phyloP scores from a whole-genome alignment of 176 grass and related monocot species.

The Dendrocalamus sinicus region DNA sequence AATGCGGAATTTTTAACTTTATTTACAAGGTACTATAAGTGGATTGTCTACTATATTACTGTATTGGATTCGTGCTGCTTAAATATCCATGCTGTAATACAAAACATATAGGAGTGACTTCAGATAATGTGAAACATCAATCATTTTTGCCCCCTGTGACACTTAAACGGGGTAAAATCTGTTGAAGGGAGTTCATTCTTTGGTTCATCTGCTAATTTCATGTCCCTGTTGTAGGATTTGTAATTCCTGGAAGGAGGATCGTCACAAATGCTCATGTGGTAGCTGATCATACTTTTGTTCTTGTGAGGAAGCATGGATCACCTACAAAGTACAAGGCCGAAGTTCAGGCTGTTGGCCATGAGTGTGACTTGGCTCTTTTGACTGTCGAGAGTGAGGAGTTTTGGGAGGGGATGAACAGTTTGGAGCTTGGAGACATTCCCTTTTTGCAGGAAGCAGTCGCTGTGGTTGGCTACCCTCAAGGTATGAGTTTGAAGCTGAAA shows the following conservation, averaged over 20 bases:
- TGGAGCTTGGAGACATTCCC: conserved; percentile 92
- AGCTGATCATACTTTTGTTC: conserved; percentile 95
- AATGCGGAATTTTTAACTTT: background rate
- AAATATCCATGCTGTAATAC: background rate
- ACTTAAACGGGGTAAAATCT: background rate
- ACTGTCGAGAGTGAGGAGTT: conserved; percentile 91
- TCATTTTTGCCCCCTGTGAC: background rate
- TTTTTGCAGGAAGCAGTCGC: conserved; percentile 97
- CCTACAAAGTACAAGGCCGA: conserved; percentile 94
- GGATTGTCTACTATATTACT: conserved; percentile 20
- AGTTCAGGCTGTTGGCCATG: conserved; percentile 90
- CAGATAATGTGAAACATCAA: background rate
- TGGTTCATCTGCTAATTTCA: conserved; percentile 29
- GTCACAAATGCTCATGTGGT: conserved; percentile 95
- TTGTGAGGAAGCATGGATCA: conserved; percentile 94
- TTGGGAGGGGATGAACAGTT: conserved; percentile 85
- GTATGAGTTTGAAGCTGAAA: conserved; percentile 46
- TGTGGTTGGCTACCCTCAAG: conserved; percentile 97
- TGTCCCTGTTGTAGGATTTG: conserved; percentile 71
- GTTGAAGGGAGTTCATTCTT: background rate
- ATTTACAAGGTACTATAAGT: background rate
- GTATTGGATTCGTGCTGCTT: background rate
- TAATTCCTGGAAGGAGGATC: conserved; percentile 73
- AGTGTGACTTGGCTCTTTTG: conserved; percentile 89
- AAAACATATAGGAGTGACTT: background rate